Base-by-base conservation (phyloP, 2,329 filamentous ascomycete species). In the Hypocreales sp. region DNA sequence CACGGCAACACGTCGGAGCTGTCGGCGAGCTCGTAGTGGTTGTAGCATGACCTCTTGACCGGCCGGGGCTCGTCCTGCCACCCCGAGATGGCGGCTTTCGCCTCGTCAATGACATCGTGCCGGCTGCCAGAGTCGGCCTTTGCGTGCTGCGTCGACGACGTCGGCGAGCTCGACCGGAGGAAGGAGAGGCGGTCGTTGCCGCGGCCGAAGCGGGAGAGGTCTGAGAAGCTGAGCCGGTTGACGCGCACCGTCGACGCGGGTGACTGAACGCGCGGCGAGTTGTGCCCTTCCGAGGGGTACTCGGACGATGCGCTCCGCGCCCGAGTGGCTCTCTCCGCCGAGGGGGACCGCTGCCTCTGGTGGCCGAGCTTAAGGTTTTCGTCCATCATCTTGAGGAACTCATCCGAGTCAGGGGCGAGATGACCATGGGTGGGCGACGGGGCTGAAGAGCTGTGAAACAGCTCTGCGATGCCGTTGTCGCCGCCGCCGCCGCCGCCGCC, bases 251-350 rank as follows among this genome's bases (percentile, higher is more conserved):
- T 33, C 8, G 40, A 39, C 7, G 37, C 33, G 5, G 49, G 49
- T n/a, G 51, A 53, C 18, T 42, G 40, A 2, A 42, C 16, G 12
- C 37, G 30, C 8, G 31, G 34, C 5, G 39, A 39, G 7, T 22
- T 30, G n/a, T 38, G 30, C 2, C 36, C 36, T 3, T 39, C 31
- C 8, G 42, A 40, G 10, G 40, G 44, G 21, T 52, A 52, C 2
- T 41, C 41, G 8, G 48, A 52, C n/a, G 48, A 52, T 4, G 36
- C 30, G 26, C 41, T 48, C n/a, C 46, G 41, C 18, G 26, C 8
- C 7, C 15, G 15, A 18, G 28, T 7, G 18, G 7, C 10, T 10
- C 18, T 20, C 18, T 20, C 18, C 20, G 24, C n/a, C 19, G 15
- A 16, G 11, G 28, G 20, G 7, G 22, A 13, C 10, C 25, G 10